Evolutionary conservation across 306 rosid species (phyloP).

Genomic region (Calophaca sinica): DNA sequence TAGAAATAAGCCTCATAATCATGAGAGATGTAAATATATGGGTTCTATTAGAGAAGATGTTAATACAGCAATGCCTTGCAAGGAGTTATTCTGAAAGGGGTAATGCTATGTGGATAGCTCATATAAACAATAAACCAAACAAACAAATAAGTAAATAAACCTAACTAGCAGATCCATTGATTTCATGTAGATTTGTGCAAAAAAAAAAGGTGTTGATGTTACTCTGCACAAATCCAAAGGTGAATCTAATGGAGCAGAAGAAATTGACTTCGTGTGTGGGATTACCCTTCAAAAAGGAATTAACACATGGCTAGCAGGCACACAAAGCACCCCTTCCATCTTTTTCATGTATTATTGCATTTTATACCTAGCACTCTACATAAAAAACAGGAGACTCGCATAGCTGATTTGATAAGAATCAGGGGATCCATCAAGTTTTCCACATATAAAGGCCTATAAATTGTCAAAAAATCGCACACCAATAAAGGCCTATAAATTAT

Average conservation of each 20-base stretch:
- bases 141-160: not conserved
- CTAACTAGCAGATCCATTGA: conserved; percentile 26
- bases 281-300: conserved; percentile 10
- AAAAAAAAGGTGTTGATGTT: not conserved
- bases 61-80: conserved; percentile 12
- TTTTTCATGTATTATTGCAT: conserved; percentile 12
- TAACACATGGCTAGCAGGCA: not conserved
- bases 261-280: conserved; percentile 8
- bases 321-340: not conserved
- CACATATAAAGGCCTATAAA: not conserved
- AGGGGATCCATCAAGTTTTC: conserved; percentile 29
- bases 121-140: not conserved
- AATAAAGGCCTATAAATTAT: not conserved
- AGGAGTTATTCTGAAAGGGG: conserved; percentile 15
- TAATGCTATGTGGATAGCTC: conserved; percentile 3
- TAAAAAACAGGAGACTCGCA: conserved; percentile 23
- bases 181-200: conserved; percentile 25
- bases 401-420: conserved; percentile 32
- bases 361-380: conserved; percentile 12
- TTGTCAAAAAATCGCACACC: too few relatives aligned
- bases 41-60: conserved; percentile 11
- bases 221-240: conserved; percentile 9
- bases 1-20: too few relatives aligned
- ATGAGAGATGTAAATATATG: conserved; percentile 1
- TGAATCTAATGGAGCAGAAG: conserved; percentile 27